Base-by-base conservation (phyloP, 768 basidiomycete species). In the Calocera cornea region DNA sequence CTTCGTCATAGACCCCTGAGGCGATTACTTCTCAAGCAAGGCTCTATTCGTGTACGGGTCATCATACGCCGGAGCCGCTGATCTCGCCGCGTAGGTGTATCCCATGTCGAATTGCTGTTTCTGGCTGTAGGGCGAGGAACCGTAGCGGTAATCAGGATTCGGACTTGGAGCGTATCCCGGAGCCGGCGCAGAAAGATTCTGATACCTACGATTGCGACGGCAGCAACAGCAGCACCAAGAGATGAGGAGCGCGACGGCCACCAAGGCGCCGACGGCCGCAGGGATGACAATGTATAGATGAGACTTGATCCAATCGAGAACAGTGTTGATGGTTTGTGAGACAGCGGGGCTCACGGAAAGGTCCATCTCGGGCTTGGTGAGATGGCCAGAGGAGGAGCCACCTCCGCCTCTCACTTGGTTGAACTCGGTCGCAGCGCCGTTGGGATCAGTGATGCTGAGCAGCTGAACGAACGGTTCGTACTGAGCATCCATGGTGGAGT, bases 391-490 rank as follows among this genome's bases (percentile, higher is more conserved):
- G 8, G 49, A 8, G 22, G 49, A 50, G 49, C 49, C 22, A 16
- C 49, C 49, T n/a, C n/a, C n/a, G 24, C 49, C 24, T 24, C 49
- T 8, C 24, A 50, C 49, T 14, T 14, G 24, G 10, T 50, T 8
- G 49, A 50, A 50, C 49, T 50, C 49, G 14, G 10, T 14, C 8
- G 49, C 49, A 14, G 49, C 49, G 24, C 11, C 24, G 24, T 14
- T 50, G 12, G 49, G 49, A 50, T 50, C 49, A n/a, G 49, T 50
- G 49, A 84, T 77, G 0, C 86, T 80, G 41, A 86, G 79, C 19
- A 89, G 76, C 72, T 89, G 88, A 44, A 88, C 78, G 76, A 81
- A 89, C 0, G 87, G 86, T 34, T 82, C 78, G 27, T 75, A 78
- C 63, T 79, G 78, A 72, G 76, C 74, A 14, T 77, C 78, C 33